Evolutionary conservation across 257 asterid species (phyloP).

Genomic region (Nicotiana sylvestris): DNA sequence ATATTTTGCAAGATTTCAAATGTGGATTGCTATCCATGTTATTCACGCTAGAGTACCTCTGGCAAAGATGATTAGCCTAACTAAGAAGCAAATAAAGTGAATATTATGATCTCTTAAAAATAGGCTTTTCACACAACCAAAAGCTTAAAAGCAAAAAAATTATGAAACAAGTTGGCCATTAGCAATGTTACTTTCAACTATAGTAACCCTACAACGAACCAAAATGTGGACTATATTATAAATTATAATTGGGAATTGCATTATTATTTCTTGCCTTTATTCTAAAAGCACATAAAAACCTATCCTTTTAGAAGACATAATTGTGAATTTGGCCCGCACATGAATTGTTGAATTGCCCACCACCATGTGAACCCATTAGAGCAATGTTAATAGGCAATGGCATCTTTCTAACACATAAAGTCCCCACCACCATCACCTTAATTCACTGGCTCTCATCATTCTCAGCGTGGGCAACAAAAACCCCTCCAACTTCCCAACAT

Average conservation of each 20-base stretch:
- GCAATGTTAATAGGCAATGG: background rate
- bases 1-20: background rate
- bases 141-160: background rate
- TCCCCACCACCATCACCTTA: background rate
- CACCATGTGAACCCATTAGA: conserved; percentile 18
- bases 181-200: background rate
- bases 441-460: conserved; percentile 7
- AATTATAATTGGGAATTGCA: background rate
- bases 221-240: background rate
- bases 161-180: background rate
- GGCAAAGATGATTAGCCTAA: background rate
- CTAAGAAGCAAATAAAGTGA: conserved; percentile 6
- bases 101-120: background rate
- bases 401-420: background rate
- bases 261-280: conserved; percentile 1
- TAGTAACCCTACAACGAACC: conserved; percentile 2
- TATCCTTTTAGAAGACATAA: background rate
- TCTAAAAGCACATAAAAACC: background rate
- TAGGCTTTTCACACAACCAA: conserved; percentile 8
- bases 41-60: background rate
- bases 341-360: conserved; percentile 3
- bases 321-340: conserved; percentile 16
- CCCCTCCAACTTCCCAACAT: conserved; percentile 6
- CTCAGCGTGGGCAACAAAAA: conserved; percentile 12
- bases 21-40: background rate